Evolutionary conservation across 2,329 filamentous ascomycete genomes (phyloP), one percentile per base, ranked within the genome.

Genomic region (Cladosporium sp.): DNA sequence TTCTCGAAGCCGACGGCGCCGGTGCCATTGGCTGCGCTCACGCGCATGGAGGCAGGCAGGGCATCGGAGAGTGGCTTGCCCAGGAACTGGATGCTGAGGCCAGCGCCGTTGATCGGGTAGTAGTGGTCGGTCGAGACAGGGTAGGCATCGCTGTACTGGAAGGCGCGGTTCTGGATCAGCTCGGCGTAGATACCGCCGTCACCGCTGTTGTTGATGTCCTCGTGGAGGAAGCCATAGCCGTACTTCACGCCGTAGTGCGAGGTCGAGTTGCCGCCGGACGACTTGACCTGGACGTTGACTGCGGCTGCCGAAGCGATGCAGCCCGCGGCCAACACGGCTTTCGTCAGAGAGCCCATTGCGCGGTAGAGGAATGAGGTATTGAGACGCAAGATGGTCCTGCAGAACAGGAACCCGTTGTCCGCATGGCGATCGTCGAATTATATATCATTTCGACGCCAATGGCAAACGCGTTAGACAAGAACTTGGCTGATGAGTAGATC

Each of bases 101-200:
- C 48, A 5, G 58, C 61, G 41, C 58, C 56, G 28, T 60, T 60
- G 37, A 63, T 53, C 1, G 59, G 40, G 14, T 44, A 49, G 41
- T 61, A 63, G 16, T 45, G 55, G 16, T 53, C 45, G 9, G 58
- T 53, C 32, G 43, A 49, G 32, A 62, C 56, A 1, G 60, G 57
- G 49, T 55, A 63, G 49, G 58, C 50, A 52, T 56, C 53, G 43
- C 46, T 52, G 33, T 54, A 56, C 66, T 89, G 85, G 62, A 89
- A 87, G 9, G 84, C 85, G 45, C 84, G 78, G 67, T 89, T 89
- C 48, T 77, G 78, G 53, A 89, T 79, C 52, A 89, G 68, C 63
- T 89, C 84, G 45, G 82, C 85, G 63, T 89, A 88, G 56, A 88
- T 79, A 4, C 85, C 85, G 18, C 85, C 85, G 62, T 89, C 85